Conservation (phyloP, 345 rosid species). For the Euphorbia lathyris region DNA sequence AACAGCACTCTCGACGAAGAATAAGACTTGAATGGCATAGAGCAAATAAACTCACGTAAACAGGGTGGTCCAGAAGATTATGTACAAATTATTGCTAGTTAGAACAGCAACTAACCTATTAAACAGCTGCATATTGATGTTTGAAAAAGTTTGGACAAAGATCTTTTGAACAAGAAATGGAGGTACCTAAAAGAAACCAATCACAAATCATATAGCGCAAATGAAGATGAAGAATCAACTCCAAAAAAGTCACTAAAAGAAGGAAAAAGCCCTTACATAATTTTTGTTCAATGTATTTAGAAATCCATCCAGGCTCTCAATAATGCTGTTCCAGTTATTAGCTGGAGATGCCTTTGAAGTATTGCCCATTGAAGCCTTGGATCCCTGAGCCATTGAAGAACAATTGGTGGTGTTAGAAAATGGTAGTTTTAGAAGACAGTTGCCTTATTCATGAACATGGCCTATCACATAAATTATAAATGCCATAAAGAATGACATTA, state of each 20-base stretch:
- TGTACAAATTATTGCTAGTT: background rate
- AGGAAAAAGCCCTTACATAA: constrained; percentile 18
- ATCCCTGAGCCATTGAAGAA: constrained; percentile 16
- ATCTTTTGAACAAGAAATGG: constrained; percentile 22
- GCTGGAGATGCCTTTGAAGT: constrained; percentile 16
- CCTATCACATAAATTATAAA: background rate
- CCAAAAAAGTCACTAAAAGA: background rate
- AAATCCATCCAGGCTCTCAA: constrained; percentile 20
- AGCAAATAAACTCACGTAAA: background rate
- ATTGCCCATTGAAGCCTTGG: constrained; percentile 19
- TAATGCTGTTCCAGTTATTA: constrained; percentile 21
- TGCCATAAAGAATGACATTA: background rate
- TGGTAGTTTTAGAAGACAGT: background rate
- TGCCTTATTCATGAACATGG: background rate
- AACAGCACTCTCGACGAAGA: constrained; percentile 29
- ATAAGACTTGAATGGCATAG: constrained; percentile 22
- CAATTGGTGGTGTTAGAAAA: constrained; percentile 6
- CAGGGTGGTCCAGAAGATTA: background rate
- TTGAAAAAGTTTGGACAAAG: constrained; percentile 20
- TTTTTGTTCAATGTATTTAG: constrained; percentile 20
- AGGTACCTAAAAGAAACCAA: constrained; percentile 22
- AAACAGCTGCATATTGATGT: constrained; percentile 27
- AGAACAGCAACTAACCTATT: constrained; percentile 23
- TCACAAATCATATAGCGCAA: background rate
- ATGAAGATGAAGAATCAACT: background rate